These are phyloP conservation scores for Trichoderma cornu-damae DNA, from an alignment of 2,329 filamentous ascomycete genomes.

Conservation along the genomic window DNA sequence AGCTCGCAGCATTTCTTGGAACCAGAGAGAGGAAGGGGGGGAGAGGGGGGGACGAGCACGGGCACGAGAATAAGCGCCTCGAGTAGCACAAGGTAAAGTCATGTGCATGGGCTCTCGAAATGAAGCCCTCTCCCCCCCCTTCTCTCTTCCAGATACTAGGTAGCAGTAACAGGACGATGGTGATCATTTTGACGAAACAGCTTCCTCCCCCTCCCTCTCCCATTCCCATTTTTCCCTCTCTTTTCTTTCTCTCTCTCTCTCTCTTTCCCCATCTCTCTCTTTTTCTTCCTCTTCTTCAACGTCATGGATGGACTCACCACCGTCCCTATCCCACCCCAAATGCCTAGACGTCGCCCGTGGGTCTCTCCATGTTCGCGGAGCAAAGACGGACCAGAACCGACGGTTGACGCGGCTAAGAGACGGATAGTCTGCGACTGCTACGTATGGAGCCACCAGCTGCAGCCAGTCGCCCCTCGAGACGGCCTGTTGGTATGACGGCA, in stretches of 20 bases:
- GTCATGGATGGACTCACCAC: conserved; percentile 43
- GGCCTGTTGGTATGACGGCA: conserved; percentile 53
- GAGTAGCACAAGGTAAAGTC: too few relatives aligned
- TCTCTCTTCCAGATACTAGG: not conserved
- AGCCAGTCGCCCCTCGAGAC: conserved; percentile 45
- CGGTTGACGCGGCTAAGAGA: conserved; percentile 45
- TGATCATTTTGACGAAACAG: too few relatives aligned
- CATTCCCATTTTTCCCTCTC: too few relatives aligned
- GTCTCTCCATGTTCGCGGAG: conserved; percentile 50
- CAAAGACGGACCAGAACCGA: conserved; percentile 46
- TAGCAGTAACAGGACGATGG: not conserved
- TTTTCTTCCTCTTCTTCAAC: too few relatives aligned
- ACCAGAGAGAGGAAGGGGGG: too few relatives aligned
- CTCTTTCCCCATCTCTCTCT: too few relatives aligned
- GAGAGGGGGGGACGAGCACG: too few relatives aligned
- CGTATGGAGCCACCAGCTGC: conserved; percentile 41
- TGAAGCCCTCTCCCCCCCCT: too few relatives aligned
- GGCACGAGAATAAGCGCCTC: too few relatives aligned
- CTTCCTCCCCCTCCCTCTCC: too few relatives aligned
- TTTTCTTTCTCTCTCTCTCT: too few relatives aligned
- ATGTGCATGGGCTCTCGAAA: too few relatives aligned
- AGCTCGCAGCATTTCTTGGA: not conserved
- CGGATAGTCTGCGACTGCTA: conserved; percentile 39
- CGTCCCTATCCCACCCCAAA: conserved; percentile 40
- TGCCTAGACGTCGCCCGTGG: conserved; percentile 38